Base-by-base conservation (phyloP, 768 basidiomycete genomes). In the Lentinula detonsa region DNA sequence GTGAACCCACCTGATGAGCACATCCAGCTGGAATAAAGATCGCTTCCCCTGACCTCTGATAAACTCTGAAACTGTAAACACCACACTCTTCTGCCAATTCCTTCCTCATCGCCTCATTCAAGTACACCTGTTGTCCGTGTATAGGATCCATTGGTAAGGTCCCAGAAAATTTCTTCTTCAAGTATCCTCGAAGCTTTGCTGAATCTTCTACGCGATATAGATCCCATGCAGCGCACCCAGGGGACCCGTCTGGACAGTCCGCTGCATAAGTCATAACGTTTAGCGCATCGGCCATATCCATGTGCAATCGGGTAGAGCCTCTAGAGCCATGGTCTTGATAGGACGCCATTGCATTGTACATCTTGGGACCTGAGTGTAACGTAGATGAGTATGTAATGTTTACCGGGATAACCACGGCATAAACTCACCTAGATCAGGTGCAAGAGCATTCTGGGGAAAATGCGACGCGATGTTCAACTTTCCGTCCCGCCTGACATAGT, bases 1-100 rank as follows among this genome's bases (percentile, higher is more conserved):
- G 49, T 37, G 34, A 57, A 57, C 81, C 57, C 57, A 90, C 91
- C 85, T 94, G 92, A 72, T 94, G 92, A 0, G 91, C 90, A 71
- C 90, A 94, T 23, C 93, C 95, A 3, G 95, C 95, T 13, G 95
- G 95, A 63, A 98, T 93, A 72, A 97, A 95, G 11, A 98, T 87
- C 0, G 93, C 95, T 69, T 98, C 91, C 18, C 94, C 94, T 2
- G 92, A 91, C 65, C 83, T 81, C 73, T 98, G 96, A 72, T 94
- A 95, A 18, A 98, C 81, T 59, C 94, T 76, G 75, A 86, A 88
- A 63, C 90, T 90, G 74, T 75, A 83, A 33, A 98, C 91, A 2
- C 87, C 87, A 61, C 79, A 78, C 64, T 84, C 73, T 3, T 85
- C 82, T 66, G 69, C 88, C 43, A 98, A 74, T 71, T 88, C 82